A percentile compares a stretch with the other conserved stretches of the same genome.
These are phyloP conservation scores for Ustilago nuda DNA, from an alignment of 1,284 basidiomycete species.

Conservation along the genomic window DNA sequence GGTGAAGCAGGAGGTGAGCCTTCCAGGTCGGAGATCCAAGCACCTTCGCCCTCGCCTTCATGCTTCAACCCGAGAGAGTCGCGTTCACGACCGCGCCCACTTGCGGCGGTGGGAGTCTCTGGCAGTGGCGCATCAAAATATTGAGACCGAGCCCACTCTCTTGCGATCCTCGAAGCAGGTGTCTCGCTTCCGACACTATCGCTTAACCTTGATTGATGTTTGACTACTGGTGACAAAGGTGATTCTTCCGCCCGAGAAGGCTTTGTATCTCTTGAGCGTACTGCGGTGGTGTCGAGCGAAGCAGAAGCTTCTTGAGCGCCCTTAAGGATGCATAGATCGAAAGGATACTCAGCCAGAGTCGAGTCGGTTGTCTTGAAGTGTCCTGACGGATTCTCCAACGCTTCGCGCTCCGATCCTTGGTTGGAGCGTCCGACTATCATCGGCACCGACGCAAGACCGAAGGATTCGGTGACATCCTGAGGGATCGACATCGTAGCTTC, in stretches of 20 bases:
- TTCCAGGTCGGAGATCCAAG: constrained; percentile 2
- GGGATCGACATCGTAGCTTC: constrained; percentile 43
- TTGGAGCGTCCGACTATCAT: constrained; percentile 19
- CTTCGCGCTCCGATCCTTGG: constrained; percentile 6
- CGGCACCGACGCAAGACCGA: constrained; percentile 25
- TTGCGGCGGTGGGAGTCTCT: constrained; percentile 8
- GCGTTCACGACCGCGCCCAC: neutral
- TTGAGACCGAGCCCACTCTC: constrained; percentile 47
- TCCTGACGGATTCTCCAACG: constrained; percentile 1
- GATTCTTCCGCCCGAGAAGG: neutral
- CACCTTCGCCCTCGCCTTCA: neutral
- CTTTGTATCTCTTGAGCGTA: constrained; percentile 1
- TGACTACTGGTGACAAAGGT: constrained; percentile 20
- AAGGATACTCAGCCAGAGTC: constrained; percentile 30
- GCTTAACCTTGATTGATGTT: constrained; percentile 9
- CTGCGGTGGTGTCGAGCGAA: neutral
- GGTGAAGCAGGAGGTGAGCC: constrained; percentile 15
- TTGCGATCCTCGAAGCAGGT: constrained; percentile 35
- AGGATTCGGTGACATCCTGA: constrained; percentile 46
- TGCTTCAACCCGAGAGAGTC: neutral
- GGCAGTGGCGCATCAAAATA: constrained; percentile 22
- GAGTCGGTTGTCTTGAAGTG: constrained; percentile 11
- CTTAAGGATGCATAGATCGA: constrained; percentile 19
- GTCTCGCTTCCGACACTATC: constrained; percentile 23
- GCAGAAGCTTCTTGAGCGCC: constrained; percentile 3